phyloP scores from a whole-genome alignment of 164 flowering plant species.

The Magnolia officinalis region DNA sequence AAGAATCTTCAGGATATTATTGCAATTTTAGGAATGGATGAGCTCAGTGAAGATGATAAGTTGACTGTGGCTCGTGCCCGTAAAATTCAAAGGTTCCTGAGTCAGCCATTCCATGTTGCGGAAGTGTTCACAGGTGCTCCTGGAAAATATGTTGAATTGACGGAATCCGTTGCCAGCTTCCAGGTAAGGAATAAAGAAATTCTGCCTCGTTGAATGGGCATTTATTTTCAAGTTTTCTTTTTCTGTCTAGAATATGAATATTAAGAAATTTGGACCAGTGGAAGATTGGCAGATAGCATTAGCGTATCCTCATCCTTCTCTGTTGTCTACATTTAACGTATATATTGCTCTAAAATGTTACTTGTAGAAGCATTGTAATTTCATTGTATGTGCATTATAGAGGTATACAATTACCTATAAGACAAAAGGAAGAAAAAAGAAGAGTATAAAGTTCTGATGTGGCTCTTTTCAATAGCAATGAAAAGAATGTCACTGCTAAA shows the following conservation, averaged over 20 bases:
- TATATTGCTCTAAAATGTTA: too few species aligned
- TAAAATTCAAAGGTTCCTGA: constrained; percentile 82
- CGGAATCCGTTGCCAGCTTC: constrained; percentile 88
- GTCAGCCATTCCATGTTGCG: constrained; percentile 98
- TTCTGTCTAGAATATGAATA: neutral
- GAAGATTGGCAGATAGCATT: too few species aligned
- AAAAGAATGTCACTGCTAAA: too few species aligned
- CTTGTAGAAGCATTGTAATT: too few species aligned
- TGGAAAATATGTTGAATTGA: constrained; percentile 94
- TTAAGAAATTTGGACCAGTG: neutral
- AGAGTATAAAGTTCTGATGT: too few species aligned
- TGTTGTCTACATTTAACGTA: too few species aligned
- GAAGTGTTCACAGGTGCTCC: constrained; percentile 99
- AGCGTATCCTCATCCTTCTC: too few species aligned
- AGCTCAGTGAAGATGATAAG: constrained; percentile 96
- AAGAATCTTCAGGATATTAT: constrained; percentile 97
- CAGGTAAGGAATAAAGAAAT: constrained; percentile 46
- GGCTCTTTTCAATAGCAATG: too few species aligned
- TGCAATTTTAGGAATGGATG: constrained; percentile 99
- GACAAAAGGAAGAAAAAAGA: too few species aligned
- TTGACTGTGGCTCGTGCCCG: constrained; percentile 97
- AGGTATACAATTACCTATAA: too few species aligned
- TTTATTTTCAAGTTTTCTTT: neutral
- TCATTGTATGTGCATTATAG: too few species aligned
- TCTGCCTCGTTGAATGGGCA: neutral